Evolutionary conservation across 1,139 yeast species (phyloP), one percentile per base, ranked within the genome.

Genomic region (Kluyveromyces sp.): DNA sequence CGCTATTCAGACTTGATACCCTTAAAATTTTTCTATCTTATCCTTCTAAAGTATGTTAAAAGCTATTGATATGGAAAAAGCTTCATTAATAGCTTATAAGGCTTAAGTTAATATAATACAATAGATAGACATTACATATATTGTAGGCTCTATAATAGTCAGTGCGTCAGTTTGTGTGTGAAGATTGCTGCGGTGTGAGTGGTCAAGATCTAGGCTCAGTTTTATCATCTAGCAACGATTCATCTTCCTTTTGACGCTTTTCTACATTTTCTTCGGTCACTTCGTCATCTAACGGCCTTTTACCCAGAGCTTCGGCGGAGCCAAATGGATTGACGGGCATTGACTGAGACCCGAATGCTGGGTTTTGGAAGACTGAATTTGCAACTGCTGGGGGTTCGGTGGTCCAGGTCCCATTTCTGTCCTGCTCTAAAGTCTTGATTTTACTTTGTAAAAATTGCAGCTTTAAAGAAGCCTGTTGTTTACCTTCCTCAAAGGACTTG

Each of bases 401-500:
- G 3, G 28, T 4, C 13, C 17, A 30, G 13, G 13, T 16, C 17
- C 33, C 9, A n/a, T 25, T 31, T 11, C 36, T 35, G 7, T 36
- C 33, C 11, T 41, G 29, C 17, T 36, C 40, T 8, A 42, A 19
- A 7, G 55, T 58, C 30, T 53, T 49, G 20, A 56, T 56, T 50
- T 59, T 62, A 46, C 54, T 53, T 46, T 47, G 61, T 36, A 51
- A 39, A 18, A 59, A 45, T 19, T 54, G 61, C 44, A 56, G 65
- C 47, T 54, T 63, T 64, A 57, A 56, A 35, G 57, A 60, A 29
- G 65, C 63, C 40, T 68, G 66, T 47, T 67, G 65, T 39, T 53
- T 55, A 7, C 70, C 66, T 42, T 69, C 69, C 29, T 66, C 69
- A 41, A 67, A 64, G 3, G 69, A 60, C 33, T 57, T 57, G 50